Evolutionary conservation across 2,329 filamentous ascomycete genomes (phyloP).

Genomic region (Stromatinia cepivora): DNA sequence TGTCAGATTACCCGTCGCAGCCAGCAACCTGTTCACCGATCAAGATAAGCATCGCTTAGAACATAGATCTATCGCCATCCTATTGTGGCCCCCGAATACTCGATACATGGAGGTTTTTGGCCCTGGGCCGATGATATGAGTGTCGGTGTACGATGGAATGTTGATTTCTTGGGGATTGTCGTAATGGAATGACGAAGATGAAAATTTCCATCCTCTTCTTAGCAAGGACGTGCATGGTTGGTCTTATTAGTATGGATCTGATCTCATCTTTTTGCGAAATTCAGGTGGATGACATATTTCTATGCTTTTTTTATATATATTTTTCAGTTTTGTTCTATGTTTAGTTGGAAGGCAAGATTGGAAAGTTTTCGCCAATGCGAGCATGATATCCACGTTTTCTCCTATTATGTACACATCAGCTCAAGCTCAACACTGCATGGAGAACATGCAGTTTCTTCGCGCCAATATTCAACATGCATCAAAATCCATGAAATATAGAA

Average conservation of each 20-base stretch:
- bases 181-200: not conserved
- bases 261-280: not conserved
- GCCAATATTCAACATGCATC: not conserved
- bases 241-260: slow-evolving; percentile 11
- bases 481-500: not conserved
- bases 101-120: slow-evolving; percentile 10
- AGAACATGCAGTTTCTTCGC: not conserved
- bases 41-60: slow-evolving; percentile 22
- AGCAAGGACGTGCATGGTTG: slow-evolving; percentile 9
- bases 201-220: not conserved
- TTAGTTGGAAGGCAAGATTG: slow-evolving; percentile 6
- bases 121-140: slow-evolving; percentile 3
- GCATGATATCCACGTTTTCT: not conserved
- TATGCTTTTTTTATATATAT: slow-evolving; percentile 6
- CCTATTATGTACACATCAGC: not conserved
- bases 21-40: slow-evolving; percentile 16
- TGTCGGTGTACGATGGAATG: slow-evolving; percentile 17
- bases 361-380: not conserved
- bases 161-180: not conserved
- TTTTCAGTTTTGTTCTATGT: not conserved
- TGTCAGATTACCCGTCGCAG: slow-evolving; percentile 16
- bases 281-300: slow-evolving; percentile 8
- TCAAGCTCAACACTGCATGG: not conserved
- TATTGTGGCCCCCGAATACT: slow-evolving; percentile 15
- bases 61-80: not conserved